Evolutionary conservation across 345 rosid genomes (phyloP).

Genomic region (Hirschfeldia incana): DNA sequence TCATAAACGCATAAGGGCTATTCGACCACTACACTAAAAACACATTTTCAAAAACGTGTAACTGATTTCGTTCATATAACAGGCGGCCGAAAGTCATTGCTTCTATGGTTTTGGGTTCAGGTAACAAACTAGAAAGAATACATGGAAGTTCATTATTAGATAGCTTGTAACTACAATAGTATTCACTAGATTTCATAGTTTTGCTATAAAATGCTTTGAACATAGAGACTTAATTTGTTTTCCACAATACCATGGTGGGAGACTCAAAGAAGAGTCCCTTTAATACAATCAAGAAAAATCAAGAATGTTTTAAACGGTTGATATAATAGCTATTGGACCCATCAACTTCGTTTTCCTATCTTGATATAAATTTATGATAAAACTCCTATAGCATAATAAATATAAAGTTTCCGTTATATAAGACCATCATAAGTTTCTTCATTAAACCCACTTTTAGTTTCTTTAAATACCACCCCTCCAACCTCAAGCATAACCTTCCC

Average conservation of each 20-base stretch:
- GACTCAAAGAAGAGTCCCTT: conserved; percentile 6
- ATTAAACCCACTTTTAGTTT: conserved; percentile 23
- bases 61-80: no score
- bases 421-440: conserved; percentile 36
- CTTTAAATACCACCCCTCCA: conserved; percentile 28
- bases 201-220: neutral
- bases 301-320: conserved; percentile 22
- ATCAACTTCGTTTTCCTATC: conserved; percentile 15
- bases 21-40: no score
- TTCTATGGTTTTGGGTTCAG: no score
- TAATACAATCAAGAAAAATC: neutral
- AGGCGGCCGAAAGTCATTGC: no score
- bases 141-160: neutral
- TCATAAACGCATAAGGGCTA: no score
- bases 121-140: neutral
- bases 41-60: no score
- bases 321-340: conserved; percentile 31
- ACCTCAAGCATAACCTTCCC: conserved; percentile 6
- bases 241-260: neutral
- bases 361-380: neutral
- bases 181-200: neutral
- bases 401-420: conserved; percentile 32
- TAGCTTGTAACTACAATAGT: neutral
- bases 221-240: neutral
- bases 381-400: conserved; percentile 17